Evolutionary conservation across 2,329 filamentous ascomycete genomes (phyloP).

Genomic region (Cladophialophora yegresii): DNA sequence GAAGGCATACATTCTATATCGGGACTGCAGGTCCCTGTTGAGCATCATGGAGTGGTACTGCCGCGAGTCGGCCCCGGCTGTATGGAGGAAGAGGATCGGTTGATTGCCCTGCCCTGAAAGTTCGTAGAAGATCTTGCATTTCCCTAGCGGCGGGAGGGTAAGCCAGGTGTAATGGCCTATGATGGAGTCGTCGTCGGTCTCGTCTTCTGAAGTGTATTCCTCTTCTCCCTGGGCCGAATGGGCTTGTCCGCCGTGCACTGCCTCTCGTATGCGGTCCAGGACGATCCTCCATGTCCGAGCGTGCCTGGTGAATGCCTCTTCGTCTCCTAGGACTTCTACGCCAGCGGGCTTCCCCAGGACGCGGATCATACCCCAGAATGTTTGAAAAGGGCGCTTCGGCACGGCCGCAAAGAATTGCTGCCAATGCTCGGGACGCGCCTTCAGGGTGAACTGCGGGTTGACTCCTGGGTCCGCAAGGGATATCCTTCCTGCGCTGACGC

Average conservation of each 20-base stretch:
- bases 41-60: slow-evolving; percentile 32
- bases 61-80: slow-evolving; percentile 27
- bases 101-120: slow-evolving; percentile 23
- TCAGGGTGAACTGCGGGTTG: slow-evolving; percentile 21
- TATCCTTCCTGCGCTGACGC: neutral
- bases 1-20: slow-evolving; percentile 31
- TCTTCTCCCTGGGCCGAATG: neutral
- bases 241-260: neutral
- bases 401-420: slow-evolving; percentile 19
- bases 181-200: slow-evolving; percentile 28
- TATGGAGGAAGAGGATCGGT: slow-evolving; percentile 30
- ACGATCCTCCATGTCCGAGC: slow-evolving; percentile 25
- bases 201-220: slow-evolving; percentile 17
- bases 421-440: slow-evolving; percentile 25
- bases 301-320: slow-evolving; percentile 21
- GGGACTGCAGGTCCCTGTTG: slow-evolving; percentile 20
- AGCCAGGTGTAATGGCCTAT: slow-evolving; percentile 31
- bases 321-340: slow-evolving; percentile 23
- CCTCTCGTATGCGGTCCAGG: slow-evolving; percentile 23
- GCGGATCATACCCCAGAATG: slow-evolving; percentile 33
- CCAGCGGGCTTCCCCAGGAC: slow-evolving; percentile 25
- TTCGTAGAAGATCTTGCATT: slow-evolving; percentile 34
- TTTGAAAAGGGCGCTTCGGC: slow-evolving; percentile 28
- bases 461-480: neutral
- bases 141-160: slow-evolving; percentile 21